Conservation (phyloP, 1,139 yeast species). For the Sugiyamaella novakii region DNA sequence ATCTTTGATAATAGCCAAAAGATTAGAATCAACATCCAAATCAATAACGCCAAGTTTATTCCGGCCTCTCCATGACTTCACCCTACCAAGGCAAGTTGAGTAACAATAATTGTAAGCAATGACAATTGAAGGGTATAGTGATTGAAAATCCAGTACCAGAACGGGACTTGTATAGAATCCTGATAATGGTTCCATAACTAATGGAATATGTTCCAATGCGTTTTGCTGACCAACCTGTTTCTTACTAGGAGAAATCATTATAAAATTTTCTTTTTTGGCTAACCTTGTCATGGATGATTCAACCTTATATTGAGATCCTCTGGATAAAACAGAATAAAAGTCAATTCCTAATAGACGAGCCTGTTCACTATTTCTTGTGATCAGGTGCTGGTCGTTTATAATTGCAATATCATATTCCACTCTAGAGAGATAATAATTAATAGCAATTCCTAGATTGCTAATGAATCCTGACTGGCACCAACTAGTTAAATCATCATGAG, state of each 20-base stretch:
- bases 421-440: constrained; percentile 57
- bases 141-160: constrained; percentile 88
- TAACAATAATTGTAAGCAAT: constrained; percentile 92
- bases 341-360: constrained; percentile 88
- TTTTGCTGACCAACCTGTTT: constrained; percentile 81
- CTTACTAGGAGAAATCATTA: constrained; percentile 78
- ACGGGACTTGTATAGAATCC: constrained; percentile 85
- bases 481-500: constrained; percentile 52
- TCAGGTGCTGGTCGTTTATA: constrained; percentile 62
- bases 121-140: constrained; percentile 87
- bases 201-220: constrained; percentile 83
- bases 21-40: constrained; percentile 56
- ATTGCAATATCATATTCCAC: constrained; percentile 54
- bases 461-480: constrained; percentile 47
- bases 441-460: constrained; percentile 40
- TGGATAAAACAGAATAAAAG: constrained; percentile 77
- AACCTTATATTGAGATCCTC: constrained; percentile 94
- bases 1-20: constrained; percentile 52
- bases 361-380: constrained; percentile 76
- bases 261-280: constrained; percentile 70
- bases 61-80: constrained; percentile 53
- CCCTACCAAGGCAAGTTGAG: constrained; percentile 78
- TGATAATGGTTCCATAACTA: constrained; percentile 90
- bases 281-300: constrained; percentile 79
- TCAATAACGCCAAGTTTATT: constrained; percentile 56